Base-by-base conservation (phyloP, 139 green algal species). In the Zygnema cylindricum region DNA sequence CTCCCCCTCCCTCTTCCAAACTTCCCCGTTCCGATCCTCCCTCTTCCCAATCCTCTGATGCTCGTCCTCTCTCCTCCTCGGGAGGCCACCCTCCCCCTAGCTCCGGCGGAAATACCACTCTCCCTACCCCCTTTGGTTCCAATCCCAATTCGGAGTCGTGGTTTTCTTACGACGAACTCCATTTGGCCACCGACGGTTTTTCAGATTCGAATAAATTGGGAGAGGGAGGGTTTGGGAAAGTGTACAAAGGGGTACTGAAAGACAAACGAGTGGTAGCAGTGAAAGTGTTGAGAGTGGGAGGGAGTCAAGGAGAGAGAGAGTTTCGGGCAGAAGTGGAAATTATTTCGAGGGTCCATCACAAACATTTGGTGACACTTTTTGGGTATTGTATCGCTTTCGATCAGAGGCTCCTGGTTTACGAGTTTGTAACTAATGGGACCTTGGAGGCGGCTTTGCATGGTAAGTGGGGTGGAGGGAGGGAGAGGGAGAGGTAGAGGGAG, bases 401-500 rank as follows among this genome's bases (percentile, higher is more conserved):
- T 40, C 87, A 92, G 57, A 33, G 87, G 30, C 87, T 92, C 32
- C 69, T 92, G 2, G 87, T 93, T 42, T 92, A 92, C 86, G 41
- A 92, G 32, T 91, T 77, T 38, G 36, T 92, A 7, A 21, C 69
- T 11, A 92, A 92, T 36, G 88, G 88, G 1, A 93, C 87, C 7
- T 86, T 92, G 16, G 87, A 92, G 76, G 43, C 32, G 39, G 33
- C 55, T n/a, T 23, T 92, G 25, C 88, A 92, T 36, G 79, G 86
- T 90, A 32, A 77, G 85, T 49, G 82, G 43, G 76, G 41, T 30
- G 30, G 76, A 35, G 1, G 43, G 76, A 54, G 43, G 43, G 43
- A 82, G 41, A 30, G 41, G 43, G 43, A 16, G 71, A 79, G 71
- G 30, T 3, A 33, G 76, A 0, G 76, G 30, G n/a, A 11, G 30